A percentile compares a stretch with the other conserved stretches of the same genome.
Evolutionary conservation across 2,329 filamentous ascomycete genomes (phyloP).

Genomic region (Alternaria panax): DNA sequence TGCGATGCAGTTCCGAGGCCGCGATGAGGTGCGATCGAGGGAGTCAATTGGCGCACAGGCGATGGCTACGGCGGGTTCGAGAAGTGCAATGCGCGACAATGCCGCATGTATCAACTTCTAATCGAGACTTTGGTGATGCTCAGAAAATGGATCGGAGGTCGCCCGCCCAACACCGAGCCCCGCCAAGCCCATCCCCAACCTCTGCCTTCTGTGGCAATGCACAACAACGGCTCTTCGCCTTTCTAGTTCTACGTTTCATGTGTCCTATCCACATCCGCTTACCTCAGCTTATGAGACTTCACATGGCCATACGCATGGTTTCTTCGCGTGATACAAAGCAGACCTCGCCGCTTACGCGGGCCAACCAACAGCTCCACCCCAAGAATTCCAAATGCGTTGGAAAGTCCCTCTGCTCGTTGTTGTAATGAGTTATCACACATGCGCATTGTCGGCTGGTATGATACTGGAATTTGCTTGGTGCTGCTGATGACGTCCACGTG

Average conservation of each 20-base stretch:
- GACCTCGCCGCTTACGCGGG: neutral
- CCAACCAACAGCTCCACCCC: neutral
- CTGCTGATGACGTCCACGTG: neutral
- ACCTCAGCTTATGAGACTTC: neutral
- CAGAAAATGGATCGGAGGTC: conserved; percentile 27
- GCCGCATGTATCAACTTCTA: conserved; percentile 2
- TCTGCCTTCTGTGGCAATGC: neutral
- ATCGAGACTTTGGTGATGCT: conserved; percentile 12
- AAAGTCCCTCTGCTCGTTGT: neutral
- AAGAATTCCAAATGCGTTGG: neutral
- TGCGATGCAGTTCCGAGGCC: neutral
- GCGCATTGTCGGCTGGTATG: neutral
- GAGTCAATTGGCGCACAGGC: neutral
- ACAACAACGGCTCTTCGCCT: neutral
- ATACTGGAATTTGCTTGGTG: neutral
- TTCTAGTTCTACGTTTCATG: neutral
- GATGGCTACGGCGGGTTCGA: neutral
- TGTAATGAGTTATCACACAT: neutral
- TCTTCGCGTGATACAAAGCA: neutral
- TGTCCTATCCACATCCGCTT: neutral
- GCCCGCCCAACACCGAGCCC: conserved; percentile 15
- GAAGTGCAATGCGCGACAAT: conserved; percentile 5
- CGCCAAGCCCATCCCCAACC: conserved; percentile 2
- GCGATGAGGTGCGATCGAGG: neutral
- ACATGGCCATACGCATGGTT: neutral